phyloP scores from a whole-genome alignment of 2,329 filamentous ascomycete species.

The Colletotrichum horii region DNA sequence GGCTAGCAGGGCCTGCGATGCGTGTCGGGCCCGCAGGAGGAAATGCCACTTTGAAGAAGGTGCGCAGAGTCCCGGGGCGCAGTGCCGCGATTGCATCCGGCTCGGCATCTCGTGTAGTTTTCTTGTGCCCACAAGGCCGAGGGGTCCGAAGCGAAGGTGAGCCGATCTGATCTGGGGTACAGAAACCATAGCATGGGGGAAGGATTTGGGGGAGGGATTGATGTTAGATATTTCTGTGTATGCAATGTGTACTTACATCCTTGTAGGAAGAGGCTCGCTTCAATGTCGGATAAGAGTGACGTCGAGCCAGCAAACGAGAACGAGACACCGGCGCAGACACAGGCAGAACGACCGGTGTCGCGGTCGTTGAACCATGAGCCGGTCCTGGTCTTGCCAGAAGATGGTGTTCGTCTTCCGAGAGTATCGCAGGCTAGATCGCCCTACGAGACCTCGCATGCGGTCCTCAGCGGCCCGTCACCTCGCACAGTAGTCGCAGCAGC shows the following conservation, averaged over 20 bases:
- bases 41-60: slow-evolving; percentile 24
- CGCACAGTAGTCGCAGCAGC: not conserved
- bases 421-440: not conserved
- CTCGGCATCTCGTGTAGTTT: slow-evolving; percentile 28
- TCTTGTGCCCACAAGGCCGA: slow-evolving; percentile 26
- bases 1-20: slow-evolving; percentile 28
- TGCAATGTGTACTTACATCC: not conserved
- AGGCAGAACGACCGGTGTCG: not conserved
- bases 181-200: not conserved
- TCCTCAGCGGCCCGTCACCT: not conserved
- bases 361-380: not conserved
- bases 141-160: slow-evolving; percentile 28
- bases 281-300: slow-evolving; percentile 6
- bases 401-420: not conserved
- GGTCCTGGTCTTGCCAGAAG: not conserved
- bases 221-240: not conserved
- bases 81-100: slow-evolving; percentile 23
- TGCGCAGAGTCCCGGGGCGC: not conserved
- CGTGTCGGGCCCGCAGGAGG: slow-evolving; percentile 27
- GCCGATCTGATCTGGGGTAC: not conserved
- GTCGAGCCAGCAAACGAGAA: not conserved
- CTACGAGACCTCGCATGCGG: not conserved
- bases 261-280: slow-evolving; percentile 9
- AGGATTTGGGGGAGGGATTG: not conserved
- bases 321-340: not conserved